Conservation (phyloP, 805 yeast genomes). For the Zygotorulaspora chibaensis region DNA sequence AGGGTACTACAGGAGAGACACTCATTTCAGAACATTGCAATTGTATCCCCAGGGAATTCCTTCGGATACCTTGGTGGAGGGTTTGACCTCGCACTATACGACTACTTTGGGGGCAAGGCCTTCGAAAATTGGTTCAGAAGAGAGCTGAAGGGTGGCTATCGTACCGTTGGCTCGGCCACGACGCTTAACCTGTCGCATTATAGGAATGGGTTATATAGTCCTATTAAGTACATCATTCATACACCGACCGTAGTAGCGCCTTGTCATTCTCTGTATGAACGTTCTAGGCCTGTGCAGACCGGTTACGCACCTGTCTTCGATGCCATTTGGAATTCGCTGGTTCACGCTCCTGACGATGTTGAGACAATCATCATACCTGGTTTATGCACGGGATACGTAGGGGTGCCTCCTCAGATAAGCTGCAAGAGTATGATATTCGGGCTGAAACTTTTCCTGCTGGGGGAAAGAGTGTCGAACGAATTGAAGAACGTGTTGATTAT, state of each 20-base stretch:
- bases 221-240: constrained; percentile 26
- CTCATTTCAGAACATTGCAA: constrained; percentile 19
- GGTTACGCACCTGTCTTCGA: constrained; percentile 31
- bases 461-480: constrained; percentile 18
- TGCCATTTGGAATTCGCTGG: constrained; percentile 28
- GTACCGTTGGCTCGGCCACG: constrained; percentile 26
- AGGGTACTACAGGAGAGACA: not conserved
- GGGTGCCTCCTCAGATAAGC: constrained; percentile 27
- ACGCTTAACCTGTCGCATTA: constrained; percentile 17
- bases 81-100: constrained; percentile 38
- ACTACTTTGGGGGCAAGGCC: constrained; percentile 25
- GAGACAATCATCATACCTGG: constrained; percentile 32
- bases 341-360: constrained; percentile 18
- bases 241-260: constrained; percentile 35
- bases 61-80: constrained; percentile 51
- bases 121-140: constrained; percentile 31
- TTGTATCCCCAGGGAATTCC: constrained; percentile 52
- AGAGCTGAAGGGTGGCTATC: constrained; percentile 21
- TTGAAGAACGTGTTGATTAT: constrained; percentile 26
- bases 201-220: constrained; percentile 1
- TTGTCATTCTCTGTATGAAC: constrained; percentile 14
- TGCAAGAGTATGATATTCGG: constrained; percentile 33
- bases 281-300: constrained; percentile 15
- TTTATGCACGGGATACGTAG: constrained; percentile 33
- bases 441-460: constrained; percentile 20